Base-by-base conservation (phyloP, 2,329 filamentous ascomycete genomes). In the Nannizziopsis barbatae region DNA sequence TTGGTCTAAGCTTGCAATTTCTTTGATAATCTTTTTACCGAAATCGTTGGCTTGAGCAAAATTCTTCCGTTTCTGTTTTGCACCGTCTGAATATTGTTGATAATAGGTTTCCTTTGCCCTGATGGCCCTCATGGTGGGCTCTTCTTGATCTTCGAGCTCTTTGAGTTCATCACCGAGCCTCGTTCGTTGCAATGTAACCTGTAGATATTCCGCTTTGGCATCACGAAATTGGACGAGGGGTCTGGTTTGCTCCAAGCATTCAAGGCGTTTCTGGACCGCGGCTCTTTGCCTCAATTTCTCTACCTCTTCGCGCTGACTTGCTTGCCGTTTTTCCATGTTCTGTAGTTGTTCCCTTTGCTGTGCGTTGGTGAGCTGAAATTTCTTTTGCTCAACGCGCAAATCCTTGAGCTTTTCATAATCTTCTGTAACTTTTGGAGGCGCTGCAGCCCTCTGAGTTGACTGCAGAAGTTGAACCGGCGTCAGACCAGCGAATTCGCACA, bases 401-500 rank as follows among this genome's bases (percentile, higher is more conserved):
- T 71, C 70, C 60, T 85, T 92, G 14, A 98, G 74, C 52, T 81
- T 65, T 2, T 80, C 74, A 61, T 96, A 89, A 79, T 81, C 86
- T 17, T 79, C 67, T 4, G 86, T 74, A 79, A 96, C 89, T 52
- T 93, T 72, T 40, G 82, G 75, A 0, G 86, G 81, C 0, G 89
- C 92, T 5, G 88, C 89, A 31, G 92, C 92, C 60, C 88, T 80
- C 53, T 95, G 81, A 0, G 92, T 98, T 58, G 92, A 86, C 51
- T 81, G 75, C 0, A 98, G 74, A 15, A 95, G 75, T 39, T 93
- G 84, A 10, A 94, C 73, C 0, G 90, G 84, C 7, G 80, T 84
- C 56, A 94, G 77, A 4, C 78, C 83, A 4, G 92, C 87, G 62
- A 98, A 98, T 61, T 95, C 89, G 18, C 88, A 86, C 1, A 98